Base-by-base conservation (phyloP, 177 flowering plant genomes). In the Telopea speciosissima region DNA sequence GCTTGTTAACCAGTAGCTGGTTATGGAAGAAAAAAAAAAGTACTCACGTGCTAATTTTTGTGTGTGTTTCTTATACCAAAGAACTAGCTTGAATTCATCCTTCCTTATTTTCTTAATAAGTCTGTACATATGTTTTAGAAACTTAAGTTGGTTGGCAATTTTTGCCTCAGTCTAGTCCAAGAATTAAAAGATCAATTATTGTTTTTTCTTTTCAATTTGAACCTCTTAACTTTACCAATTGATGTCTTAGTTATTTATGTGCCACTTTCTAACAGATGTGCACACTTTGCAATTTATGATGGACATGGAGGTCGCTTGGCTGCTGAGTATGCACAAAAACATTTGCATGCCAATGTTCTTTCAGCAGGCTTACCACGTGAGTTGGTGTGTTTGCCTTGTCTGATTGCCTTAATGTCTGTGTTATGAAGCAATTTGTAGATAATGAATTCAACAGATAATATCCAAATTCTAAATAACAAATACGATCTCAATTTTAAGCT, bases 291-390 rank as follows among this genome's bases (percentile, higher is more conserved):
- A 44, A 82, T 92, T 23, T 90, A 87, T 76, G 97, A 92, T 80
- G 97, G 97, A 25, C 97, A 90, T 81, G 96, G 97, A 72, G 96
- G 96, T 66, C 88, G 93, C 31, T 79, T 87, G 81, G 97, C 97
- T 71, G 97, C 94, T 22, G 90, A 89, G 56, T 90, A 85, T 81
- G 97, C 94, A 1, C 87, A 86, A 76, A 85, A 83, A 74, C 87
- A 90, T 82, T 81, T 92, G 59, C 96, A 92, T 72, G 54, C 70
- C 19, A 92, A 86, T 82, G 93, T 89, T 72, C 83, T 90, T 61
- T 85, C 85, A 8, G 89, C 91, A 63, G 97, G 97, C 76, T 88
- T 92, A 88, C 96, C 97, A 92, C 96, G 94, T 90, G 97, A 92
- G 97, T 92, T 88, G 97, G 97, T 90, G 85, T 89, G 97, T 90